These are phyloP conservation scores for Cenchrus americanus DNA, from an alignment of 176 grass and related monocot genomes.

Conservation along the genomic window DNA sequence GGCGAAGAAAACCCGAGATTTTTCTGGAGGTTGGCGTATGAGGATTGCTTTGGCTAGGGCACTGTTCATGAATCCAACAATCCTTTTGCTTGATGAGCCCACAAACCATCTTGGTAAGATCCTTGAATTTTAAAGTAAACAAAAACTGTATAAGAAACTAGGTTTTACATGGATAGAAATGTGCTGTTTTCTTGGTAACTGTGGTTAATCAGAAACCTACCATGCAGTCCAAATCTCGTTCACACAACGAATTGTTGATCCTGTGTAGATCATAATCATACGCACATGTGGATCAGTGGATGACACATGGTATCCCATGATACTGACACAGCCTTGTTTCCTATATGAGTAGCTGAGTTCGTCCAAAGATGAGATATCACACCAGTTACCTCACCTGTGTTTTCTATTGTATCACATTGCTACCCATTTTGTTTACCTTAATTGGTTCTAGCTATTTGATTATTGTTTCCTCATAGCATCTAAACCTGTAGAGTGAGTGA, in stretches of 20 bases:
- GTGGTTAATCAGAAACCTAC: not conserved
- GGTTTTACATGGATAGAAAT: not conserved
- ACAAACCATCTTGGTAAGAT: slow-evolving; percentile 95
- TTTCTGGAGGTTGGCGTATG: slow-evolving; percentile 99
- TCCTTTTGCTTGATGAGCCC: slow-evolving; percentile 95
- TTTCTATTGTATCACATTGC: not conserved
- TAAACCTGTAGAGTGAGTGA: not conserved
- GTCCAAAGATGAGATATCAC: not conserved
- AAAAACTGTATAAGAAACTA: not conserved
- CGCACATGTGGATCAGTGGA: not conserved
- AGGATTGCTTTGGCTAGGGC: slow-evolving; percentile 96
- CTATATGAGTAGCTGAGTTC: not conserved
- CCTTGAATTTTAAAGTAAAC: not conserved
- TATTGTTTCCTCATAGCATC: not conserved
- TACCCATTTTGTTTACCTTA: not conserved
- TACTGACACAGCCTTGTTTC: not conserved
- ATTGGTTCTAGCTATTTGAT: not conserved
- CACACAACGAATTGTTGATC: not conserved
- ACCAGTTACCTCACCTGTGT: not conserved
- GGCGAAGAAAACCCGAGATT: slow-evolving; percentile 82
- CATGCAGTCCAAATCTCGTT: not conserved
- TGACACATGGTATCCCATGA: not conserved
- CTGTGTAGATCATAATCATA: not conserved
- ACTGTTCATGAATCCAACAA: slow-evolving; percentile 98
- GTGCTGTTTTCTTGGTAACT: not conserved